Conservation (phyloP, 768 basidiomycete species). For the Hebeloma cylindrosporum region DNA sequence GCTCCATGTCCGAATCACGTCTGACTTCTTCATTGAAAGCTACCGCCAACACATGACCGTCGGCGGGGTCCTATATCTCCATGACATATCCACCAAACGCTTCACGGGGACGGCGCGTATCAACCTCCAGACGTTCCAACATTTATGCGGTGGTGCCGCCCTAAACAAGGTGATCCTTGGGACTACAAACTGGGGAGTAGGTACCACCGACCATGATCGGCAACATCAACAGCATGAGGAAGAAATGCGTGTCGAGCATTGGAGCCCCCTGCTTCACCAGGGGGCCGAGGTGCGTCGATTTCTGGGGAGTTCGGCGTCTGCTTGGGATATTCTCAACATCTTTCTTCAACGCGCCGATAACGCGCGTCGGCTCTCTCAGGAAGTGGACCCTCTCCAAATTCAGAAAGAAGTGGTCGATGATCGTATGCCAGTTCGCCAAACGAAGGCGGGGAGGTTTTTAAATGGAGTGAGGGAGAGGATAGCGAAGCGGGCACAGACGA, state of each 20-base stretch:
- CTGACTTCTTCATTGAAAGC: not conserved
- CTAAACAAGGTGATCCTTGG: slow-evolving; percentile 3
- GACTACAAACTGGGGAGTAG: slow-evolving; percentile 12
- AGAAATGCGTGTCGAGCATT: not conserved
- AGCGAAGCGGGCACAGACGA: not conserved
- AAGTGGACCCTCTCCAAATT: not conserved
- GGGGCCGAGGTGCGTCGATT: slow-evolving; percentile 1
- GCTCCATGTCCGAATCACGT: not conserved
- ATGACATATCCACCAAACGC: slow-evolving; percentile 9
- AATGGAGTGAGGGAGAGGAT: not conserved
- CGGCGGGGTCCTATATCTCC: slow-evolving; percentile 9
- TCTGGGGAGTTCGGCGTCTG: not conserved
- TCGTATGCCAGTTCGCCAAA: not conserved
- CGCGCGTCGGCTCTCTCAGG: too few relatives aligned
- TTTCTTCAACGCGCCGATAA: slow-evolving; percentile 1
- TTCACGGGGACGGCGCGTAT: slow-evolving; percentile 2
- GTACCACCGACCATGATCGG: too few relatives aligned
- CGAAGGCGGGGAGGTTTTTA: not conserved
- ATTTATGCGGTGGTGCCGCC: slow-evolving; percentile 1
- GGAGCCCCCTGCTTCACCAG: slow-evolving; percentile 1
- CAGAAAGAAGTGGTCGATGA: slow-evolving; percentile 1
- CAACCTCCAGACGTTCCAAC: slow-evolving; percentile 4
- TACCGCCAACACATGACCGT: slow-evolving; percentile 2
- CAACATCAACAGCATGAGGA: slow-evolving; percentile 1
- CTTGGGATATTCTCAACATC: slow-evolving; percentile 1